Evolutionary conservation across 2,329 filamentous ascomycete species (phyloP).

Genomic region (Venturia aucupariae): DNA sequence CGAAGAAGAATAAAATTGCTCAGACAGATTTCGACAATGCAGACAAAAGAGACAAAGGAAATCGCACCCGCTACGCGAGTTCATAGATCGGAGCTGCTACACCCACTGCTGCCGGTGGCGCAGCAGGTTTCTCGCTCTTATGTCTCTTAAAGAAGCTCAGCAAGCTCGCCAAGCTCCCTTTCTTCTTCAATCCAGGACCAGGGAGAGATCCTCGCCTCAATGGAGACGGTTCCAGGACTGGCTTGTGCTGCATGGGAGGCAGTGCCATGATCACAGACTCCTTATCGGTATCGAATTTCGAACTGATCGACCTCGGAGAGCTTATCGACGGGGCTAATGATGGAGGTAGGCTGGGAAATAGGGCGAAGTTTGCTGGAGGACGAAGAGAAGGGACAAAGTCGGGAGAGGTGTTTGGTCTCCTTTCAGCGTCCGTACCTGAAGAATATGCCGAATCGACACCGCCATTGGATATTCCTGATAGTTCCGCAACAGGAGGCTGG

Average conservation of each 20-base stretch:
- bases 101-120: neutral
- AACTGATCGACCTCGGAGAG: slow-evolving; percentile 5
- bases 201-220: neutral
- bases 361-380: slow-evolving; percentile 2
- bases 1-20: neutral
- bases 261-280: slow-evolving; percentile 5
- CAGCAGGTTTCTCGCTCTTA: neutral
- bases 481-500: neutral
- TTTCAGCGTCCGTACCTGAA: slow-evolving; percentile 1
- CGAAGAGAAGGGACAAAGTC: neutral
- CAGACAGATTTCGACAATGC: neutral
- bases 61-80: neutral
- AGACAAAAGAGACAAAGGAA: too few species aligned
- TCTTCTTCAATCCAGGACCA: slow-evolving; percentile 9
- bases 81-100: neutral
- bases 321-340: neutral
- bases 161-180: neutral
- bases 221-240: neutral
- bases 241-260: slow-evolving; percentile 2
- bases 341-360: slow-evolving; percentile 6
- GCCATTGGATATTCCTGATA: neutral
- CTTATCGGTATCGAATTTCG: neutral
- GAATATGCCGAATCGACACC: slow-evolving; percentile 12
- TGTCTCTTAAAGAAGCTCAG: slow-evolving; percentile 2
- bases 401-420: slow-evolving; percentile 9